phyloP scores from a whole-genome alignment of 2,329 filamentous ascomycete species.

The Aureobasidium pullulans region DNA sequence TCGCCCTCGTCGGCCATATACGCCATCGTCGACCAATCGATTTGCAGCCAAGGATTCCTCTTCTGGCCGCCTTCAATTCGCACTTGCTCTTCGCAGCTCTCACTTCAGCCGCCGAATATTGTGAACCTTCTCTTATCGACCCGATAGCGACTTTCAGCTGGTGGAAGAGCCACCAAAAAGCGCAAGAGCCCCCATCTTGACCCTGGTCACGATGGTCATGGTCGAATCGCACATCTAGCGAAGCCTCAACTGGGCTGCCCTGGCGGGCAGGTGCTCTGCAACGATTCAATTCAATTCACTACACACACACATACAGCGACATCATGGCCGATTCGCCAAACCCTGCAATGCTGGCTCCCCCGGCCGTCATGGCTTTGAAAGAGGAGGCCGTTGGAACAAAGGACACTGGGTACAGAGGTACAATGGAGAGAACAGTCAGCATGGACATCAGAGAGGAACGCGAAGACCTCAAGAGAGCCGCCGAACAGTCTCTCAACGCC shows the following conservation, averaged over 20 bases:
- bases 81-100: not conserved
- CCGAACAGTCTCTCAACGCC: slow-evolving; percentile 92
- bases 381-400: slow-evolving; percentile 27
- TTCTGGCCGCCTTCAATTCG: not conserved
- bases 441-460: slow-evolving; percentile 88
- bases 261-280: slow-evolving; percentile 14
- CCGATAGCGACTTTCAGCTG: not conserved
- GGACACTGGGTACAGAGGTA: slow-evolving; percentile 19
- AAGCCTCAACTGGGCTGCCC: slow-evolving; percentile 15
- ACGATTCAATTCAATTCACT: slow-evolving; percentile 1
- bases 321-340: slow-evolving; percentile 8
- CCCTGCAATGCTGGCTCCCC: slow-evolving; percentile 32
- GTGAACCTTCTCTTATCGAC: not conserved
- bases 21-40: not conserved
- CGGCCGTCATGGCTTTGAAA: slow-evolving; percentile 37
- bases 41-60: not conserved
- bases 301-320: not conserved
- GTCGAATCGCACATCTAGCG: slow-evolving; percentile 5
- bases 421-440: slow-evolving; percentile 61
- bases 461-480: slow-evolving; percentile 88
- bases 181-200: slow-evolving; percentile 11
- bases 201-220: slow-evolving; percentile 15
- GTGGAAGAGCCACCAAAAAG: not conserved
- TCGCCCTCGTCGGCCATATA: not conserved
- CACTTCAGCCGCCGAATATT: not conserved